These are phyloP conservation scores for Malus orientalis DNA, from an alignment of 306 rosid species.

Conservation along the genomic window DNA sequence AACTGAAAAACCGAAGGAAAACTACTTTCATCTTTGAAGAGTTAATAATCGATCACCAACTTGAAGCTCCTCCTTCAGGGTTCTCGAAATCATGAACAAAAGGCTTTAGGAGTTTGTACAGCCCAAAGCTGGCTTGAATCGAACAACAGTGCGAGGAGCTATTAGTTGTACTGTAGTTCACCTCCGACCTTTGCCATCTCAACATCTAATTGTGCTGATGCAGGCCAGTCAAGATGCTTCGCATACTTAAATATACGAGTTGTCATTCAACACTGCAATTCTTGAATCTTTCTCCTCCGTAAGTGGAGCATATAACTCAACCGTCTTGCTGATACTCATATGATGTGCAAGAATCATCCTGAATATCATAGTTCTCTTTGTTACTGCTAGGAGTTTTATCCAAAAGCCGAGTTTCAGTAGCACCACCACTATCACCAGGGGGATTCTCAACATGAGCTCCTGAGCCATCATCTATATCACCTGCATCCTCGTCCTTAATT, in stretches of 20 bases:
- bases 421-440: neutral
- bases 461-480: constrained; percentile 20
- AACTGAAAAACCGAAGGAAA: neutral
- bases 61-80: neutral
- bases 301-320: neutral
- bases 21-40: neutral
- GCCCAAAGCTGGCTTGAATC: neutral
- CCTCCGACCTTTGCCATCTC: neutral
- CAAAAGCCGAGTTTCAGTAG: neutral
- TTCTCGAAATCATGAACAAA: neutral
- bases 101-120: neutral
- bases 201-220: neutral
- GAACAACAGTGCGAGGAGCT: neutral
- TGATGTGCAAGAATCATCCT: constrained; percentile 31
- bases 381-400: neutral
- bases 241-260: neutral
- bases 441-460: constrained; percentile 5
- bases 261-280: constrained; percentile 6
- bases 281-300: neutral
- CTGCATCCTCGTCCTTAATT: constrained; percentile 19
- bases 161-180: neutral
- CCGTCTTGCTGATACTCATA: constrained; percentile 15
- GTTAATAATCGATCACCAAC: neutral
- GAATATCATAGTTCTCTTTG: constrained; percentile 7
- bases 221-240: neutral